These are phyloP conservation scores for Blastobotrys peoriensis DNA, from an alignment of 805 yeast genomes.

Conservation along the genomic window DNA sequence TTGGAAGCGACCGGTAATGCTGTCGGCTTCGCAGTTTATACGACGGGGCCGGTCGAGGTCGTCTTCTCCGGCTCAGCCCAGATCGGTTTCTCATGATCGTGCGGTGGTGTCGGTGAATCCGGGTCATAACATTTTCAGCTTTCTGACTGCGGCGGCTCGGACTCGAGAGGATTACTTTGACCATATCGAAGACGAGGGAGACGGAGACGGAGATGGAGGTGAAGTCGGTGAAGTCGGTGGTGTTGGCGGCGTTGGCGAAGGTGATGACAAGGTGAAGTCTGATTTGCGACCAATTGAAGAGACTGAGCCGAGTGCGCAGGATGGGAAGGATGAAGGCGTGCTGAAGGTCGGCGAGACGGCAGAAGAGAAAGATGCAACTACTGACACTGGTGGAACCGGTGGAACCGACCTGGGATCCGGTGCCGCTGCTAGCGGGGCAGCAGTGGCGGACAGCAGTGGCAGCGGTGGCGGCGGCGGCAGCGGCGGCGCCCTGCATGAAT, in stretches of 20 bases:
- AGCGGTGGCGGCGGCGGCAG: slow-evolving; percentile 10
- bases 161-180: slow-evolving; percentile 30
- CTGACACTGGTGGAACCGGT: not conserved
- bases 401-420: not conserved
- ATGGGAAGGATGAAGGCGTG: not conserved
- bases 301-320: not conserved
- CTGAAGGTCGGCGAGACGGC: too few species aligned
- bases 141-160: slow-evolving; percentile 53
- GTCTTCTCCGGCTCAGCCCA: slow-evolving; percentile 1
- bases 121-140: slow-evolving; percentile 48
- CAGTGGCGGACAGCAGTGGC: slow-evolving; percentile 8
- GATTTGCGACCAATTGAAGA: too few species aligned
- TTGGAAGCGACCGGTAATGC: too few species aligned
- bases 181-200: slow-evolving; percentile 27
- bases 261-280: not conserved
- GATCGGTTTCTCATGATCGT: slow-evolving; percentile 16
- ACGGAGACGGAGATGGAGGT: slow-evolving; percentile 24
- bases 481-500: slow-evolving; percentile 8
- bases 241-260: slow-evolving; percentile 1
- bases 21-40: slow-evolving; percentile 12
- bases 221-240: slow-evolving; percentile 7
- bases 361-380: not conserved
- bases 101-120: slow-evolving; percentile 37
- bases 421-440: not conserved
- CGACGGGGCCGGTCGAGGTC: slow-evolving; percentile 9